Conservation (phyloP, 352 stramenopile genomes). For the Pythium volutum region DNA sequence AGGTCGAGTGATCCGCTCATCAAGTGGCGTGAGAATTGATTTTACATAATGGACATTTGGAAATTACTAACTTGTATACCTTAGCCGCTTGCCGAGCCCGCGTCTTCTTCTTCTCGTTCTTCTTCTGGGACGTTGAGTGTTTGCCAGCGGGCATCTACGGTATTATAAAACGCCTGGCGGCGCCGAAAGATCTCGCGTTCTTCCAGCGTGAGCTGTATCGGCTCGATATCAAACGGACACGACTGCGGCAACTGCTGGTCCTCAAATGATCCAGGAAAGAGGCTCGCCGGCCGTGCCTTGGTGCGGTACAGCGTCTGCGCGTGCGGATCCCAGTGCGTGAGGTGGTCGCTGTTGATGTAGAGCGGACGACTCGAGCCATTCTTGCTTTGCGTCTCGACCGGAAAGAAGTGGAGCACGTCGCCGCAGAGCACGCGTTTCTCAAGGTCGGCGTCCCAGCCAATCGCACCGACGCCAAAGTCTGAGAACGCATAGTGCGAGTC, state of each 20-base stretch:
- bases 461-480: conserved; percentile 53
- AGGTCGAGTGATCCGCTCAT: conserved; percentile 14
- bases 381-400: conserved; percentile 18
- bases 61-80: not conserved
- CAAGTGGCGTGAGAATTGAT: not conserved
- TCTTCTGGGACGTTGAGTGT: not conserved
- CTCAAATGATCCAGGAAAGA: conserved; percentile 49
- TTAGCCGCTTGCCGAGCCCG: not conserved
- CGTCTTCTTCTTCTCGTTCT: not conserved
- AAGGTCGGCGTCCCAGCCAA: conserved; percentile 39
- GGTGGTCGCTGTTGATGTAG: conserved; percentile 73
- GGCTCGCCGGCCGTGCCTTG: conserved; percentile 38
- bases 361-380: conserved; percentile 26
- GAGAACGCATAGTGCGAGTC: conserved; percentile 72
- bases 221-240: conserved; percentile 56
- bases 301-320: conserved; percentile 48
- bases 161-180: conserved; percentile 42
- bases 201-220: conserved; percentile 31
- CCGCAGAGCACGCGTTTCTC: conserved; percentile 52
- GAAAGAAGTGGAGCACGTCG: conserved; percentile 56
- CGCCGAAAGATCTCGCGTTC: conserved; percentile 39
- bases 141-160: not conserved
- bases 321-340: conserved; percentile 31
- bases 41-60: not conserved
- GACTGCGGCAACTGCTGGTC: conserved; percentile 41